Base-by-base conservation (phyloP, 2,329 filamentous ascomycete genomes). In the Fusarium hainanense region DNA sequence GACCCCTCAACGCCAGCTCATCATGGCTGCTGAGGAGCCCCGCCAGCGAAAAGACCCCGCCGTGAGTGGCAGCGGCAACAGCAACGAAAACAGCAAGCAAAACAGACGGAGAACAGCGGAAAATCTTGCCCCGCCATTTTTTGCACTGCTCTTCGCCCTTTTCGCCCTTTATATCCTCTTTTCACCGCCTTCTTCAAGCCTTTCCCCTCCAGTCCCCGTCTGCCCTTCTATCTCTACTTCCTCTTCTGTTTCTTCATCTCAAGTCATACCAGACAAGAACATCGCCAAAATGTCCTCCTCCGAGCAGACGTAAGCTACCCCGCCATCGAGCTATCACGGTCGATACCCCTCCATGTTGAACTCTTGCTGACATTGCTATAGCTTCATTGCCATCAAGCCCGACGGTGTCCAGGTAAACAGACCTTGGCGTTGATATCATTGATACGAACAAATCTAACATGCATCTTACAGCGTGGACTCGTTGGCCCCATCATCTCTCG, bases 371-470 rank as follows among this genome's bases (percentile, higher is more conserved):
- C 73, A 56, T 44, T 66, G 66, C 58, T 76, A 76, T 79, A 98
- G 95, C 88, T 98, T 98, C 93, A 98, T 98, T 89, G 96, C 96
- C 82, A 93, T 99, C 90, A 99, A 99, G 94, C 96, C 95, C 78
- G 96, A 98, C 87, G 96, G 96, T 84, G 96, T 98, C 86, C 96
- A 98, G 91, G 94, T 97, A 91, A 76, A 85, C 66, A 70, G 41
- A 46, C 52, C 28, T 61, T 52, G 37, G 28, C 28, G 27, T 11
- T 18, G 32, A 30, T 41, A 44, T 23, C 41, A 54, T 51, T 28
- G 28, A 48, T 14, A 25, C 18, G 14, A 52, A 20, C 34, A 63
- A 14, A 68, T 23, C 63, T 75, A 32, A 69, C 75, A 30, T 78
- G 61, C 78, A 73, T 68, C 28, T 34, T 42, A 66, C 81, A 98